Evolutionary conservation across 176 grass and related monocot species (phyloP).

Genomic region (Musa acuminata): DNA sequence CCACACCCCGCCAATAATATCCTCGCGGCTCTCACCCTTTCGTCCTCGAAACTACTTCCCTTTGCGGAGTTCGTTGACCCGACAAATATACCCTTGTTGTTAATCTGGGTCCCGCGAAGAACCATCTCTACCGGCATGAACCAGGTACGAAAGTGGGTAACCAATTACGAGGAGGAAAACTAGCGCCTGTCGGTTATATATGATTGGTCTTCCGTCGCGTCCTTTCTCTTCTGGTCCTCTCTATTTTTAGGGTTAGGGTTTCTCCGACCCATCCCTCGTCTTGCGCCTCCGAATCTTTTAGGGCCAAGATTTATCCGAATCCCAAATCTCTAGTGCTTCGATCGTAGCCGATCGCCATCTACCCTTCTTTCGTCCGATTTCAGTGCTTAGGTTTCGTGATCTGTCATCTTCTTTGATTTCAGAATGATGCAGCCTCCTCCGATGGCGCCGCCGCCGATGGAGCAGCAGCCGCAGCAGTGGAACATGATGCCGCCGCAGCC

Average conservation of each 20-base stretch:
- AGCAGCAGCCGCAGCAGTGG: conserved; percentile 18
- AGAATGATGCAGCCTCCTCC: conserved; percentile 18
- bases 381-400: neutral
- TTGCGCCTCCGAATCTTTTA: neutral
- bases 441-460: neutral
- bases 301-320: neutral
- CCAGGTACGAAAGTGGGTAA: no score
- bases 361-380: neutral
- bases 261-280: neutral
- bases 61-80: no score
- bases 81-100: no score
- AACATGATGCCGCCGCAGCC: conserved; percentile 7
- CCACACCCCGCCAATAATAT: no score
- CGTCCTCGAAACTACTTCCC: no score
- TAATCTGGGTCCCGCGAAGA: no score
- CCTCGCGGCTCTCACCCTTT: no score
- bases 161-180: no score
- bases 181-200: no score
- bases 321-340: neutral
- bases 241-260: neutral
- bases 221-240: neutral
- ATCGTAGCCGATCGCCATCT: neutral
- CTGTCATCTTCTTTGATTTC: neutral
- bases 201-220: neutral
- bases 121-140: no score